Conservation (phyloP, 2,329 filamentous ascomycete species). For the Botryosphaeria dothidea region DNA sequence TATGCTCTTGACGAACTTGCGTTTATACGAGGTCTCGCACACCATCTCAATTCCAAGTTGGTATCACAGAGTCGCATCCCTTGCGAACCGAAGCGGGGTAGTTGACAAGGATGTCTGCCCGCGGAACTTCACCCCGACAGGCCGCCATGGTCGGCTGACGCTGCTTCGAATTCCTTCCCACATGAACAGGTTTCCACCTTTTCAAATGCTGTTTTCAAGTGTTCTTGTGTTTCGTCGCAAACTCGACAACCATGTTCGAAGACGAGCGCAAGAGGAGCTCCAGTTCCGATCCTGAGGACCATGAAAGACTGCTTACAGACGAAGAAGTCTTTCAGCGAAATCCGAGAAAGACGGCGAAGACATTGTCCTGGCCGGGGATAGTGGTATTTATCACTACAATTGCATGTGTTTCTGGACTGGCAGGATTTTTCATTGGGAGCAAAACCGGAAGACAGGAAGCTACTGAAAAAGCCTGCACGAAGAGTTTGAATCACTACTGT, state of each 20-base stretch:
- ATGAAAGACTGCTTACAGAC: slow-evolving; percentile 15
- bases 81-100: slow-evolving; percentile 3
- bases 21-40: not conserved
- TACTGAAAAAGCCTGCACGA: slow-evolving; percentile 30
- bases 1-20: not conserved
- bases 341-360: not conserved
- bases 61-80: not conserved
- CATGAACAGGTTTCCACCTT: not conserved
- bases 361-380: slow-evolving; percentile 25
- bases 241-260: not conserved
- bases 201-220: not conserved
- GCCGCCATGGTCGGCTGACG: not conserved
- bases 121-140: not conserved
- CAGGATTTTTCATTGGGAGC: slow-evolving; percentile 27
- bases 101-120: not conserved
- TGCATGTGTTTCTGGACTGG: slow-evolving; percentile 25
- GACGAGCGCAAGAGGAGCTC: not conserved
- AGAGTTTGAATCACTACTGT: slow-evolving; percentile 35
- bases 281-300: not conserved
- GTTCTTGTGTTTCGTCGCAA: no score
- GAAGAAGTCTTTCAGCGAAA: not conserved
- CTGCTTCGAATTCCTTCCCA: not conserved
- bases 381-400: slow-evolving; percentile 24
- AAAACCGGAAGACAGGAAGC: slow-evolving; percentile 21
- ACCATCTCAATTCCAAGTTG: not conserved